Evolutionary conservation across 257 asterid genomes (phyloP), one percentile per base, ranked within the genome.

Genomic region (Vinca minor): DNA sequence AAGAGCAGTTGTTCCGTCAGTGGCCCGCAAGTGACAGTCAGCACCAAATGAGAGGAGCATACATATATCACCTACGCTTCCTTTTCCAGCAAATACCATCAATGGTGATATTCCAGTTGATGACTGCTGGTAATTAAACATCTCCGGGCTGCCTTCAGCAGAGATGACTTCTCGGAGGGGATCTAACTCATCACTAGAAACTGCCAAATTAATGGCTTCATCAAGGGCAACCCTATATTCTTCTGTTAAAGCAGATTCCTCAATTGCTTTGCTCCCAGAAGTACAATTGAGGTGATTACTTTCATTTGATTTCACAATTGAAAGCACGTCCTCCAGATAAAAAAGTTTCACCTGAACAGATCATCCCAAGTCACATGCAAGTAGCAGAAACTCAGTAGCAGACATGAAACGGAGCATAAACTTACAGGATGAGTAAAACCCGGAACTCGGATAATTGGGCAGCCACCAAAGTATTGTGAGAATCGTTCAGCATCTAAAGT

Each of bases 361-460:
- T 59, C 20, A 61, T 66, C 68, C 60, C 60, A 64, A 35, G 49
- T 46, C 53, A 65, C 45, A 32, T 70, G 59, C 60, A 38, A 41
- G 58, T 72, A 65, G 52, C 60, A 66, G 63, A 66, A 48, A 59
- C 25, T 57, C 42, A 20, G 66, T 45, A 52, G 21, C 54, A 5
- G 39, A 42, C 62, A 49, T 0, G 44, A n/a, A 28, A 35, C 58
- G 53, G 15, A 50, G 75, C 54, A 50, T 50, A 62, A n/a, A 69
- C 85, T 79, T 71, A 93, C 97, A 18, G 97, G 97, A 77, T 87
- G 78, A 62, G 96, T 89, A 70, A 93, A 89, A 45, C 98, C 97
- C 0, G 98, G 98, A 62, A 93, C 97, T 63, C 78, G 82, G 75
- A 93, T 81, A 71, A 89, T 64, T 59, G 96, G 98, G 72, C 96